These are phyloP conservation scores for Zangia roseola DNA, from an alignment of 768 basidiomycete species.

Conservation along the genomic window DNA sequence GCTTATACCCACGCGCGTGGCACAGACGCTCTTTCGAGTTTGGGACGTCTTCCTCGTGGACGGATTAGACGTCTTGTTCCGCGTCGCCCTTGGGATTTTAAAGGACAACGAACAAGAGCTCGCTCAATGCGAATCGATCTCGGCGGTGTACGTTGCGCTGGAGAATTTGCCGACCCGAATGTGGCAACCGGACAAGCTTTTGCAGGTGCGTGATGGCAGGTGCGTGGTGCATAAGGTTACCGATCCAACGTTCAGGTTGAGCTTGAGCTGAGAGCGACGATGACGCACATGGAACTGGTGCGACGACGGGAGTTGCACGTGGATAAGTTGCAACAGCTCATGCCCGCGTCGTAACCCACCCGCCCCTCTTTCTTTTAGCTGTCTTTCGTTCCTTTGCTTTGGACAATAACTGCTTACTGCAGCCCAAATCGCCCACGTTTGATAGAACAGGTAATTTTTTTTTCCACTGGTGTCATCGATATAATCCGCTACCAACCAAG, in stretches of 20 bases:
- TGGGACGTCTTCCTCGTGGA: constrained; percentile 97
- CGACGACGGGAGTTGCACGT: constrained; percentile 55
- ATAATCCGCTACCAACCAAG: neutral
- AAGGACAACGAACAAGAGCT: constrained; percentile 83
- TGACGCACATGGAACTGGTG: constrained; percentile 56
- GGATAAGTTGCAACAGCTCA: constrained; percentile 40
- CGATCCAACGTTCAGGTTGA: constrained; percentile 42
- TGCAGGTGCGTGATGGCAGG: constrained; percentile 58
- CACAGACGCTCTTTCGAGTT: constrained; percentile 91
- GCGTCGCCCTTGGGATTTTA: constrained; percentile 86
- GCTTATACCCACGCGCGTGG: neutral
- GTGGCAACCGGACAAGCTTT: constrained; percentile 89
- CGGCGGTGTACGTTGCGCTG: constrained; percentile 85
- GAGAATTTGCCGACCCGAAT: constrained; percentile 88
- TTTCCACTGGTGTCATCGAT: no score
- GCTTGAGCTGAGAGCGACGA: constrained; percentile 49
- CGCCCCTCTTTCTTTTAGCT: neutral
- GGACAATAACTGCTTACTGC: neutral
- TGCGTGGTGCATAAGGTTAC: neutral
- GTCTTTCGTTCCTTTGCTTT: neutral
- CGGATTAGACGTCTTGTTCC: constrained; percentile 87
- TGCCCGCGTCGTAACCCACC: constrained; percentile 25
- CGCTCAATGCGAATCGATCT: constrained; percentile 77
- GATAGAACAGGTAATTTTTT: constrained; percentile 13
- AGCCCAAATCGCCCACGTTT: neutral